Evolutionary conservation across 768 basidiomycete genomes (phyloP).

Genomic region (Collybia sordida): DNA sequence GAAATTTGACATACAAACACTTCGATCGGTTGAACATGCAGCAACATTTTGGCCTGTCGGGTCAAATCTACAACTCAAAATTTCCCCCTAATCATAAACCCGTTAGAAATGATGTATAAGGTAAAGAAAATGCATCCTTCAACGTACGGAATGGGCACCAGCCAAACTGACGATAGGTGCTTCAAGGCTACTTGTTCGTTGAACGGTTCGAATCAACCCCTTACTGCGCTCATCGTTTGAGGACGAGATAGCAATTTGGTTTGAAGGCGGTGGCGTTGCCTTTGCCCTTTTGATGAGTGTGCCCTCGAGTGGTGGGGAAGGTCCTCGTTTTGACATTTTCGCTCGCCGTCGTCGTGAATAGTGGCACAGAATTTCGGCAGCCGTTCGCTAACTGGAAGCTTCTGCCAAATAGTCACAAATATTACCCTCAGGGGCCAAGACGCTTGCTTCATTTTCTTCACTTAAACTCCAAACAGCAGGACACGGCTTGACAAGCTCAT

Average conservation of each 20-base stretch:
- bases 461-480: too few relatives aligned
- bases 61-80: constrained; percentile 90
- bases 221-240: constrained; percentile 72
- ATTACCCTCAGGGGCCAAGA: too few relatives aligned
- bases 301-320: constrained; percentile 56
- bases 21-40: constrained; percentile 86
- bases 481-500: too few relatives aligned
- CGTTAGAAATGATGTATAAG: not conserved
- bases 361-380: not conserved
- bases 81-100: constrained; percentile 62
- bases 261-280: constrained; percentile 47
- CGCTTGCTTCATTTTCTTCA: too few relatives aligned
- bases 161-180: constrained; percentile 92
- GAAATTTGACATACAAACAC: constrained; percentile 67
- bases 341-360: constrained; percentile 2
- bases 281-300: constrained; percentile 65
- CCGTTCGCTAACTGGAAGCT: not conserved
- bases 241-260: constrained; percentile 77
- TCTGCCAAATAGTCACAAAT: constrained; percentile 10
- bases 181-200: constrained; percentile 89
- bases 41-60: constrained; percentile 93
- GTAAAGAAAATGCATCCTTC: not conserved
- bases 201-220: constrained; percentile 80
- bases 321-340: constrained; percentile 74
- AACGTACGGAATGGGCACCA: constrained; percentile 80